phyloP scores from a whole-genome alignment of 2,329 filamentous ascomycete species.

The Stachybotrys elegans region DNA sequence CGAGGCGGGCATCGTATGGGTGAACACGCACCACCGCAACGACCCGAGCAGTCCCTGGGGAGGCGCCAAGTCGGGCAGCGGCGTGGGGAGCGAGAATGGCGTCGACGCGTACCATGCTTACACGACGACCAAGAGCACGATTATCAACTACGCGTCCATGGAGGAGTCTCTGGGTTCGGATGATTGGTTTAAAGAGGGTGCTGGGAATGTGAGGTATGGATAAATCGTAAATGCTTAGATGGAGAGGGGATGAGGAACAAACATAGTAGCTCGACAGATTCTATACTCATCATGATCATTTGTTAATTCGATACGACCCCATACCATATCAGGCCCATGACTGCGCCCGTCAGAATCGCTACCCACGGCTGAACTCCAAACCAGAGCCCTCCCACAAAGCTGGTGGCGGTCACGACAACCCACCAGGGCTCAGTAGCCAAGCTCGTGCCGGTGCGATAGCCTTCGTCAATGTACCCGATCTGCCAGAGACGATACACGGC shows the following conservation, averaged over 20 bases:
- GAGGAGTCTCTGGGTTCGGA: conserved; percentile 48
- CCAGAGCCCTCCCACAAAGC: conserved; percentile 26
- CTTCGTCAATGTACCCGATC: conserved; percentile 50
- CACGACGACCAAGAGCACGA: conserved; percentile 58
- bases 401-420: conserved; percentile 48
- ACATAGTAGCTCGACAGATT: too few relatives aligned
- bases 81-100: conserved; percentile 70
- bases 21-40: conserved; percentile 64
- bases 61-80: conserved; percentile 55
- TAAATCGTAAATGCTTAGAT: conserved; percentile 9
- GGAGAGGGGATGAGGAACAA: too few relatives aligned
- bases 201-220: conserved; percentile 40
- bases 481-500: conserved; percentile 57
- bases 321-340: conserved; percentile 27
- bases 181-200: conserved; percentile 63
- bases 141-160: conserved; percentile 61
- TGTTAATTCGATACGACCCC: conserved; percentile 18
- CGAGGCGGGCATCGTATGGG: conserved; percentile 54
- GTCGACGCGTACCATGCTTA: conserved; percentile 57
- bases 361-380: conserved; percentile 25
- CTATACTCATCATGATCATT: too few relatives aligned
- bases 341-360: conserved; percentile 26
- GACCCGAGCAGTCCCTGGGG: conserved; percentile 70
- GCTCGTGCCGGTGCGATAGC: conserved; percentile 39
- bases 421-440: conserved; percentile 55